Evolutionary conservation across 169 alveolate genomes (phyloP).

Genomic region (Plasmodium fragile): DNA sequence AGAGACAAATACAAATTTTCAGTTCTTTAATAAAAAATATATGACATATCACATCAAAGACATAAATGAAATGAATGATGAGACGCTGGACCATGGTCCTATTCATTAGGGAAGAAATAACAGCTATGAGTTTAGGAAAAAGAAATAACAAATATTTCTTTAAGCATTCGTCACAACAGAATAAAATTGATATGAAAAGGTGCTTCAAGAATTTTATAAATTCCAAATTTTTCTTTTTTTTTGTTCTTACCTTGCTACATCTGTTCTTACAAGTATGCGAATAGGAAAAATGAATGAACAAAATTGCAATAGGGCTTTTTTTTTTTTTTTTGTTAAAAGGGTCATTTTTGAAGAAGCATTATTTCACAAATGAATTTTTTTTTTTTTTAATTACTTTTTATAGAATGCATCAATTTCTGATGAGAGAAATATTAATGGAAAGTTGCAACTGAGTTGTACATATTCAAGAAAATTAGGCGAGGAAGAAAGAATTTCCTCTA

Average conservation of each 20-base stretch:
- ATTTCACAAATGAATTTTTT: not conserved
- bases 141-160: not conserved
- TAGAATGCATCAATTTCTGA: not conserved
- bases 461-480: slow-evolving; percentile 4
- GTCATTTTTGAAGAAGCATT: not conserved
- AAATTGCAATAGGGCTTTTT: not conserved
- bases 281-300: not conserved
- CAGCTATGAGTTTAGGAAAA: not conserved
- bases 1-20: not conserved
- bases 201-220: not conserved
- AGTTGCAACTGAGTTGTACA: not conserved
- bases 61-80: not conserved
- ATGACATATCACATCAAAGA: not conserved
- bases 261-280: slow-evolving; percentile 14
- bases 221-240: not conserved
- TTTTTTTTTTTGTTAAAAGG: not conserved
- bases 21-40: not conserved
- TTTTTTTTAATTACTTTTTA: not conserved
- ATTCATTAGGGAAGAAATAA: not conserved
- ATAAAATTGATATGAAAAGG: slow-evolving; percentile 7
- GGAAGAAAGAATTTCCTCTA: not conserved
- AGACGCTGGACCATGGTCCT: not conserved
- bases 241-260: not conserved
- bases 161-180: not conserved
- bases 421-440: not conserved